Conservation (phyloP, 2,329 filamentous ascomycete species). For the Calcarisporium arbuscula region DNA sequence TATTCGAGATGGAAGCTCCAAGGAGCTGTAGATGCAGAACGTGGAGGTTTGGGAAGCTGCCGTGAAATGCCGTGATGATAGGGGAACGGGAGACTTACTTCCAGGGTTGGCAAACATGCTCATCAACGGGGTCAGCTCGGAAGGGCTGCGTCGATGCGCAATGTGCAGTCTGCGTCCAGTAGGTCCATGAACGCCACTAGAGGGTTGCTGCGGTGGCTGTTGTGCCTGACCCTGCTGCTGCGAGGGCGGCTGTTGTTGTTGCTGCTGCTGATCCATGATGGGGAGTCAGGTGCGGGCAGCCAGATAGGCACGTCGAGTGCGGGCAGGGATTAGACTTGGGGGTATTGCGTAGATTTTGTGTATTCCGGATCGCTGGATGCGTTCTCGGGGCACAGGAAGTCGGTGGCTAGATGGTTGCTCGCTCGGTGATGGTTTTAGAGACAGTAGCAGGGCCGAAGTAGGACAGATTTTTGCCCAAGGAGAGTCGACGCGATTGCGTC, state of each 20-base stretch:
- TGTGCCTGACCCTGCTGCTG: constrained; percentile 37
- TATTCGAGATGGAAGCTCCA: not conserved
- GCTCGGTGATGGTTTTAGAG: constrained; percentile 9
- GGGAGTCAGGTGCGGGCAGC: constrained; percentile 38
- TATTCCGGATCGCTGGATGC: not conserved
- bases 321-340: constrained; percentile 15
- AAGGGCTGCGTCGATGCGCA: constrained; percentile 92
- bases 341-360: not conserved
- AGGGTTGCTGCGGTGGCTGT: constrained; percentile 39
- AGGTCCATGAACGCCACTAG: constrained; percentile 62
- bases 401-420: constrained; percentile 1
- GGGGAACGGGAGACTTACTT: constrained; percentile 44
- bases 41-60: not conserved
- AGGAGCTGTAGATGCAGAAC: not conserved
- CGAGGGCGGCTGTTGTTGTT: constrained; percentile 53
- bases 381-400: not conserved
- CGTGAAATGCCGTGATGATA: not conserved
- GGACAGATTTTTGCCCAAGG: constrained; percentile 31
- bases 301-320: constrained; percentile 39
- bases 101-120: constrained; percentile 71
- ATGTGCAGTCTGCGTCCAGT: constrained; percentile 90
- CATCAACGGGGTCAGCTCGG: constrained; percentile 94
- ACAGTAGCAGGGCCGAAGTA: constrained; percentile 12
- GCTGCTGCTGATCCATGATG: constrained; percentile 51
- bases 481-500: constrained; percentile 24